Evolutionary conservation across 1,284 basidiomycete genomes (phyloP).

Genomic region (Apiotrichum mycotoxinovorans): DNA sequence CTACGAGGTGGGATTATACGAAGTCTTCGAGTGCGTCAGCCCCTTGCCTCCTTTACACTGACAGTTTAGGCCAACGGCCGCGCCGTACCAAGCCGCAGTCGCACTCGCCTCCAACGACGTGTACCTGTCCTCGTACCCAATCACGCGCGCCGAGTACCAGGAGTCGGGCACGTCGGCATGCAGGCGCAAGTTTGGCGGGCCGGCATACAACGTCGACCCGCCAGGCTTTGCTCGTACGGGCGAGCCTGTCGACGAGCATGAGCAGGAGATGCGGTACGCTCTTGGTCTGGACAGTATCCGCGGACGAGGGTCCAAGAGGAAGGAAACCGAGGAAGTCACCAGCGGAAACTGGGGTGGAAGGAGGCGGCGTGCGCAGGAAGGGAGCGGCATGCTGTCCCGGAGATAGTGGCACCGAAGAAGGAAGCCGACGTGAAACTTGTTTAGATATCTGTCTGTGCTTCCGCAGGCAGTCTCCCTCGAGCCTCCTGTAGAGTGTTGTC

Average conservation of each 20-base stretch:
- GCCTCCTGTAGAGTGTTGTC: too few relatives aligned
- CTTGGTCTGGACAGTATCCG: slow-evolving; percentile 39
- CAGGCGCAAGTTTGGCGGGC: slow-evolving; percentile 51
- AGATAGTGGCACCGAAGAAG: background rate
- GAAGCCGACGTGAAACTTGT: too few relatives aligned
- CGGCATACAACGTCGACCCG: slow-evolving; percentile 38
- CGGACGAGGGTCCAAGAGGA: slow-evolving; percentile 19
- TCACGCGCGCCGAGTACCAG: slow-evolving; percentile 75
- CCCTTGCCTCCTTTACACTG: background rate
- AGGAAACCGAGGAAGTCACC: slow-evolving; percentile 42
- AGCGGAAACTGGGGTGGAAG: slow-evolving; percentile 47
- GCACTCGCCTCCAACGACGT: slow-evolving; percentile 58
- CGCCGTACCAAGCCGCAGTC: slow-evolving; percentile 66
- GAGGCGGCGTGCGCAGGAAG: slow-evolving; percentile 28
- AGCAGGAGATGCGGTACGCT: slow-evolving; percentile 41
- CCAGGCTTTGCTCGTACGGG: slow-evolving; percentile 31
- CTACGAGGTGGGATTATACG: slow-evolving; percentile 66
- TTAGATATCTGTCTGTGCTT: too few relatives aligned
- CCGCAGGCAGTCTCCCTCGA: too few relatives aligned
- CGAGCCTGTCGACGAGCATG: slow-evolving; percentile 37
- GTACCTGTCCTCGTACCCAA: slow-evolving; percentile 55
- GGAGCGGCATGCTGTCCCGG: background rate
- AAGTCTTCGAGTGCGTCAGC: slow-evolving; percentile 66
- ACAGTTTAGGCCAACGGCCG: slow-evolving; percentile 71
- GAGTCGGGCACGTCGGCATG: slow-evolving; percentile 72